Percentiles rank a stretch among this genome's conserved stretches.
Conservation (phyloP, 208 protist genomes). For the Giardia muris region DNA sequence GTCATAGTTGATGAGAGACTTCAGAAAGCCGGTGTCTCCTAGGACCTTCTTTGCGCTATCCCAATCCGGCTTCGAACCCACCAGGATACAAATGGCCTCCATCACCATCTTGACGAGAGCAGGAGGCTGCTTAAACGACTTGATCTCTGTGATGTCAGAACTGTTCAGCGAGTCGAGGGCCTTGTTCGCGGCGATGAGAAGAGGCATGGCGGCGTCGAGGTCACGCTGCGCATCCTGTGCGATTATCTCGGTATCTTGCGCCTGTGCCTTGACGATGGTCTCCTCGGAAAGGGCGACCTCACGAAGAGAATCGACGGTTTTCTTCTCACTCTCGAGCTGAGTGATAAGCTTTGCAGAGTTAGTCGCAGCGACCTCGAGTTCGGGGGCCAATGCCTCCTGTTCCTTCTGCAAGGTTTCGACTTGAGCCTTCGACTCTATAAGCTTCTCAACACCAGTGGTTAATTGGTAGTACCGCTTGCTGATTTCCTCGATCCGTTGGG, state of each 20-base stretch:
- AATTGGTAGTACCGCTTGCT: conserved; percentile 57
- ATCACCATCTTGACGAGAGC: conserved; percentile 72
- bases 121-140: conserved; percentile 63
- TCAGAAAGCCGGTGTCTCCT: conserved; percentile 63
- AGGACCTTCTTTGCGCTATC: conserved; percentile 68
- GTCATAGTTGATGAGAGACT: conserved; percentile 70
- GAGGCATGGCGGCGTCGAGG: conserved; percentile 78
- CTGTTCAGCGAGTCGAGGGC: conserved; percentile 75
- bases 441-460: conserved; percentile 80
- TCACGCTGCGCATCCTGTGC: conserved; percentile 65
- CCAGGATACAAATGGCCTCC: conserved; percentile 77
- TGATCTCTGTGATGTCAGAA: conserved; percentile 80
- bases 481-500: conserved; percentile 29
- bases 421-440: conserved; percentile 74
- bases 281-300: conserved; percentile 46
- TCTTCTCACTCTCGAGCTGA: conserved; percentile 61
- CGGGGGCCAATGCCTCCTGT: conserved; percentile 73
- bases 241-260: conserved; percentile 26
- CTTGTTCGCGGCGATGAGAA: conserved; percentile 59
- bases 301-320: conserved; percentile 62
- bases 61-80: conserved; percentile 73
- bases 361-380: conserved; percentile 52
- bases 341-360: conserved; percentile 10
- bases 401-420: conserved; percentile 61
- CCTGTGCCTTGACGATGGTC: conserved; percentile 8